Evolutionary conservation across 306 rosid species (phyloP), one percentile per base, ranked within the genome.

Genomic region (Malus sieversii): DNA sequence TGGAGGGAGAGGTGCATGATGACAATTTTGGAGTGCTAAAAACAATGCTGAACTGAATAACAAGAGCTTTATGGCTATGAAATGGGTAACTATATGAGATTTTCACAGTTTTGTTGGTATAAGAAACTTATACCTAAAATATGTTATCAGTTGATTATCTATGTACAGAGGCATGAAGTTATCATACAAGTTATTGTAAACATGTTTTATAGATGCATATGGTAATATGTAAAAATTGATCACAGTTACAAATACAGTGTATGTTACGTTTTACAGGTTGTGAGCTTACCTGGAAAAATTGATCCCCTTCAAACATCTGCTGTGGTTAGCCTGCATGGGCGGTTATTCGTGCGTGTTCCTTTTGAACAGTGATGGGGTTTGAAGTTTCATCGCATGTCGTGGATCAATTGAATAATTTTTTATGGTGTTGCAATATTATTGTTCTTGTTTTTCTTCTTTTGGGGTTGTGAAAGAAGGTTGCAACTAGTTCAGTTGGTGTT

Each of bases 301-400:
- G 96, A 90, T 85, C 93, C 96, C 4, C 87, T 88, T 61, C 96
- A 86, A 72, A 90, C 96, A 72, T 88, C 93, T 30, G 96, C 96
- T 7, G 91, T 90, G 20, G 96, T 90, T 80, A 90, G 91, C 80
- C 84, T 90, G 82, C 96, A 88, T 68, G 93, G 96, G 59, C 90
- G 93, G 20, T 87, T 90, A 23, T 86, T 83, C 63, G 96, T 90
- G 44, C 92, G 96, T 2, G 88, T 90, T 60, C 96, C 96, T n/a
- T 90, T 90, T 60, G 96, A 90, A 82, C 86, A 85, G 75, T 84
- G 86, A 70, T 74, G 86, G 40, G 58, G 58, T 76, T 45, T 90
- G 84, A 88, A 69, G 48, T 23, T 62, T 19, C 73, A 19, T 51
- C 82, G 69, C 62, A 27, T 16, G 23, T 66, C 38, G 69, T 32